These are phyloP conservation scores for Neonothopanus nambi DNA, from an alignment of 1,284 basidiomycete genomes.

Conservation along the genomic window DNA sequence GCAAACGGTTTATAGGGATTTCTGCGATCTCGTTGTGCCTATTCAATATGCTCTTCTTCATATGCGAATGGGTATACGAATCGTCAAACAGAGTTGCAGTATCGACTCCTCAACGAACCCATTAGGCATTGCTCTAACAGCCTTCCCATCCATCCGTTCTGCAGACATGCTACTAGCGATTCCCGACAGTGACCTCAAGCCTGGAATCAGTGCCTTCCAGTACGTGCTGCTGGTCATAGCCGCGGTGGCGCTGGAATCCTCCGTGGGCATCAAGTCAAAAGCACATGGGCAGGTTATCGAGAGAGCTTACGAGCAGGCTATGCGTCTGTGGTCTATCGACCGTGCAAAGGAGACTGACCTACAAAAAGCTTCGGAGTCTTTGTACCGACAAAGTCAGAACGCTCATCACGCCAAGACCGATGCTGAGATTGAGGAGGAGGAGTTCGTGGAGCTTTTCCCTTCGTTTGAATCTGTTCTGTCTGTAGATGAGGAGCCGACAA, in stretches of 20 bases:
- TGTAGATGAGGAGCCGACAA: slow-evolving; percentile 17
- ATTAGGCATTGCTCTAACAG: slow-evolving; percentile 40
- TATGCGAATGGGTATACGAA: slow-evolving; percentile 76
- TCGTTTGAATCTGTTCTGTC: slow-evolving; percentile 64
- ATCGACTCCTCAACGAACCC: slow-evolving; percentile 10
- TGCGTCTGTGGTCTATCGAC: slow-evolving; percentile 84
- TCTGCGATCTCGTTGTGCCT: slow-evolving; percentile 70
- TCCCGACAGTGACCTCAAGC: neutral
- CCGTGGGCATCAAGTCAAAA: slow-evolving; percentile 33
- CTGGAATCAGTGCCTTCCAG: slow-evolving; percentile 31
- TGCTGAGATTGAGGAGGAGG: slow-evolving; percentile 76
- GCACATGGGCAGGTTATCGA: slow-evolving; percentile 39
- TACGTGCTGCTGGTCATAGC: slow-evolving; percentile 54
- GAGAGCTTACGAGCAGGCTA: slow-evolving; percentile 68
- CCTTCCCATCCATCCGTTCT: slow-evolving; percentile 55
- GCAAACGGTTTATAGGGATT: slow-evolving; percentile 56
- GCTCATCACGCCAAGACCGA: slow-evolving; percentile 67
- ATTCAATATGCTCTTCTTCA: slow-evolving; percentile 67
- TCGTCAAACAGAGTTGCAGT: slow-evolving; percentile 37
- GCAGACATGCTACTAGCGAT: slow-evolving; percentile 34
- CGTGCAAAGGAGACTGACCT: slow-evolving; percentile 68
- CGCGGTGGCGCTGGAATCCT: slow-evolving; percentile 48
- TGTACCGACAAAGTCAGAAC: slow-evolving; percentile 76
- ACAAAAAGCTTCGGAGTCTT: slow-evolving; percentile 65
- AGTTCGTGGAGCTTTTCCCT: slow-evolving; percentile 84